phyloP scores from a whole-genome alignment of 192 early-diverging fungal species.

The Funneliformis mosseae region DNA sequence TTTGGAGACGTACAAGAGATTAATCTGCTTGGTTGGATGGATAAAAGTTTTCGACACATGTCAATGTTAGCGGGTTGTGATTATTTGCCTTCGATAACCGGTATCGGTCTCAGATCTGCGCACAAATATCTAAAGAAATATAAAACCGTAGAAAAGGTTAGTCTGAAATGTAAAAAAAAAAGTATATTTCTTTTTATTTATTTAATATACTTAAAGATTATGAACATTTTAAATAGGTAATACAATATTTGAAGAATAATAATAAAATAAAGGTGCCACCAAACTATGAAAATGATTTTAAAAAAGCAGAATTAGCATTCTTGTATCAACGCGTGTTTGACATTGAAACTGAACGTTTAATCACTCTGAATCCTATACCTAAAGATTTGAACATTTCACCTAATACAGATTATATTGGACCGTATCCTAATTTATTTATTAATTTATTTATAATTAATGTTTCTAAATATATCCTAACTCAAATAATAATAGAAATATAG shows the following conservation, averaged over 20 bases:
- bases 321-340: constrained; percentile 90
- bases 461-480: neutral
- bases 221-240: constrained; percentile 21
- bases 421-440: constrained; percentile 33
- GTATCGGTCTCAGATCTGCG: constrained; percentile 87
- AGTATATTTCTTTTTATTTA: too few relatives aligned
- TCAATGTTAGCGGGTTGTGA: constrained; percentile 99
- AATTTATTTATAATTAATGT: neutral
- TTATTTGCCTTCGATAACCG: constrained; percentile 81
- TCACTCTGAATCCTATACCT: constrained; percentile 60
- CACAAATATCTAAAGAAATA: constrained; percentile 53
- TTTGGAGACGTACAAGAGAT: constrained; percentile 53
- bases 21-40: constrained; percentile 59
- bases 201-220: neutral
- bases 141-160: constrained; percentile 46
- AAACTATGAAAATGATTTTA: constrained; percentile 72
- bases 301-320: constrained; percentile 84
- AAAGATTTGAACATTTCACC: constrained; percentile 39
- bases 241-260: constrained; percentile 33
- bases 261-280: constrained; percentile 54
- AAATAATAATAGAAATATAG: constrained; percentile 45
- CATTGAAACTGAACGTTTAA: constrained; percentile 52
- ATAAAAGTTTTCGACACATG: constrained; percentile 76
- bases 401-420: constrained; percentile 62
- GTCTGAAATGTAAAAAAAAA: neutral